A percentile compares a stretch with the other conserved stretches of the same genome.
Evolutionary conservation across 2,329 filamentous ascomycete species (phyloP).

Genomic region (Penicillium sumatraense): DNA sequence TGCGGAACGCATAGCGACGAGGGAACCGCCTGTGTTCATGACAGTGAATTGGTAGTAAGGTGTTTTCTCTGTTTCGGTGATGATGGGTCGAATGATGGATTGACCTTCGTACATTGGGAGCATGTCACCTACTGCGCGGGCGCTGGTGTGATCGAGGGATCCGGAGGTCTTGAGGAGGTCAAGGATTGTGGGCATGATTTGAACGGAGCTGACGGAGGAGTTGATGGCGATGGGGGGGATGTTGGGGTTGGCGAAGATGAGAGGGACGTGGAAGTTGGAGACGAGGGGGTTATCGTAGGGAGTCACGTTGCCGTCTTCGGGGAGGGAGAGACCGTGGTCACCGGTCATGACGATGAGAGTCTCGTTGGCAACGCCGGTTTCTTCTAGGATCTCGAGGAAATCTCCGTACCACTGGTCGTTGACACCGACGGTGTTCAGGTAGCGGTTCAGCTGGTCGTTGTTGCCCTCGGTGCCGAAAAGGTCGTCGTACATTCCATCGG

Average conservation of each 20-base stretch:
- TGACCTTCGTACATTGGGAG: constrained; percentile 54
- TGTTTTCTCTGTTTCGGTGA: constrained; percentile 37
- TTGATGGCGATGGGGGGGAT: constrained; percentile 27
- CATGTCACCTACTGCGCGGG: constrained; percentile 42
- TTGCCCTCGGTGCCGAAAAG: constrained; percentile 17
- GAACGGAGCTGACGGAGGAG: constrained; percentile 27
- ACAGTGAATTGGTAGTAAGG: constrained; percentile 40
- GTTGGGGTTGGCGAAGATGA: constrained; percentile 31
- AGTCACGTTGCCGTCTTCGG: constrained; percentile 32
- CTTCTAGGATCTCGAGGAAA: constrained; percentile 31
- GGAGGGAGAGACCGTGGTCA: constrained; percentile 34
- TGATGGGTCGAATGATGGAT: constrained; percentile 50
- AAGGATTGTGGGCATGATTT: constrained; percentile 53
- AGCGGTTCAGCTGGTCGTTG: constrained; percentile 30
- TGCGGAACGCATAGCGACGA: constrained; percentile 73
- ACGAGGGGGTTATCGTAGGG: constrained; percentile 34
- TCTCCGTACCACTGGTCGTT: constrained; percentile 33
- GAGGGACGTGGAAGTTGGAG: constrained; percentile 31
- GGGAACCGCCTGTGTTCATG: constrained; percentile 41
- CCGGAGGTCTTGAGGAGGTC: constrained; percentile 50
- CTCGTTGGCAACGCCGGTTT: constrained; percentile 33
- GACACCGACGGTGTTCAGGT: constrained; percentile 34
- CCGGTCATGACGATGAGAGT: constrained; percentile 35
- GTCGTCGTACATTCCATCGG: constrained; percentile 26
- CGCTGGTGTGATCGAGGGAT: constrained; percentile 43